Evolutionary conservation across 805 yeast genomes (phyloP).

Genomic region (Barnettozyma sp.): DNA sequence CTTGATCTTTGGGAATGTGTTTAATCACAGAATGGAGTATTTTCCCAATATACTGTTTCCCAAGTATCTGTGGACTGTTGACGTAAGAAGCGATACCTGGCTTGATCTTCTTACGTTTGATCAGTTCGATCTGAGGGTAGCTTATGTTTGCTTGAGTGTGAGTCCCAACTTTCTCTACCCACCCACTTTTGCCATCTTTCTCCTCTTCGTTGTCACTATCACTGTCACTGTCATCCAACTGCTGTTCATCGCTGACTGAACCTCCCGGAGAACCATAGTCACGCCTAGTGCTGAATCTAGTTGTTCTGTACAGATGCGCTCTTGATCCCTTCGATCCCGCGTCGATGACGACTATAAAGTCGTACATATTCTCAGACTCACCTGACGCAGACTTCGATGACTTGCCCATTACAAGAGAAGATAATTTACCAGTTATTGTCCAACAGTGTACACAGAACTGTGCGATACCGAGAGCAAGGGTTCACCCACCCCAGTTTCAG

Average conservation of each 20-base stretch:
- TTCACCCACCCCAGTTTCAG: too few relatives aligned
- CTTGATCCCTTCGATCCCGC: conserved; percentile 64
- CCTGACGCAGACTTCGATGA: conserved; percentile 25
- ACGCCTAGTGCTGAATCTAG: conserved; percentile 11
- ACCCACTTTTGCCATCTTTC: conserved; percentile 7
- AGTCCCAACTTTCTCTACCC: conserved; percentile 6
- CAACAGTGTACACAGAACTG: too few relatives aligned
- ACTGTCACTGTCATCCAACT: conserved; percentile 3
- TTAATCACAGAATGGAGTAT: conserved; percentile 42
- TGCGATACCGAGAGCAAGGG: too few relatives aligned
- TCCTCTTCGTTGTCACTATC: conserved; percentile 1
- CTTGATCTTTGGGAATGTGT: conserved; percentile 55
- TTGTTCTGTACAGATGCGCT: conserved; percentile 44
- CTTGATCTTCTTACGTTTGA: conserved; percentile 26
- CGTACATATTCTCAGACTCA: conserved; percentile 42
- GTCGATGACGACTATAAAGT: conserved; percentile 55
- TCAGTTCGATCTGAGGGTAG: conserved; percentile 15
- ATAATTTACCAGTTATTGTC: too few relatives aligned
- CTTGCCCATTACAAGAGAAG: conserved; percentile 17
- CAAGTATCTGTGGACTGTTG: conserved; percentile 41
- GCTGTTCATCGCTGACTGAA: not conserved
- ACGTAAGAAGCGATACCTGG: conserved; percentile 54
- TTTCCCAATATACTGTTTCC: conserved; percentile 42
- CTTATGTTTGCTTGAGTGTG: not conserved
- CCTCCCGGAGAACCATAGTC: not conserved